Percentiles rank a stretch among this genome's conserved stretches.
phyloP scores from a whole-genome alignment of 1,284 basidiomycete species.

The Cutaneotrichosporon sp. region DNA sequence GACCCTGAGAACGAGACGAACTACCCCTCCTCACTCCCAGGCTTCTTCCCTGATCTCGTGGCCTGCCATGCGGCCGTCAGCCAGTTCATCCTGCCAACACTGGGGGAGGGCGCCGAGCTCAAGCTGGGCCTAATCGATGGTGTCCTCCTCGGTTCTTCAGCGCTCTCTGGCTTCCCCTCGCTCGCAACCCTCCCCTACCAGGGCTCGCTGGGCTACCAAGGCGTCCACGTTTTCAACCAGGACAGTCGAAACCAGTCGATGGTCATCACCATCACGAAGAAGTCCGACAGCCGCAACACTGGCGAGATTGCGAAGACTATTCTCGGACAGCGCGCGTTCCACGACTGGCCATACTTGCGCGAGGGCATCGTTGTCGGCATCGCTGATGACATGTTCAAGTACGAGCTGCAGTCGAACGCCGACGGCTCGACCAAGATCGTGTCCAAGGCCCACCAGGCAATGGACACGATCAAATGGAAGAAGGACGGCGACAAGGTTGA shows the following conservation, averaged over 20 bases:
- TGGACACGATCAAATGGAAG: constrained; percentile 70
- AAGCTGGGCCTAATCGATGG: constrained; percentile 85
- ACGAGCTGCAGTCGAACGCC: constrained; percentile 65
- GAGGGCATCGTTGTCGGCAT: constrained; percentile 86
- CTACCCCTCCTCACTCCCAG: constrained; percentile 88
- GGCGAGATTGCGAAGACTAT: constrained; percentile 73
- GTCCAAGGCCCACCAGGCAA: constrained; percentile 67
- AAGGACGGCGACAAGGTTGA: constrained; percentile 77
- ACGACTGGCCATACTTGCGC: constrained; percentile 91
- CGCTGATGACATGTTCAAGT: constrained; percentile 84
- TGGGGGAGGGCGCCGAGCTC: constrained; percentile 77
- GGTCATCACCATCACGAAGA: constrained; percentile 79
- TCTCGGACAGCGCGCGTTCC: constrained; percentile 74
- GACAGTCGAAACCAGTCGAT: constrained; percentile 91
- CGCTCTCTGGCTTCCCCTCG: constrained; percentile 94
- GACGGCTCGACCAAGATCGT: constrained; percentile 62
- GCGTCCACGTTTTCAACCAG: constrained; percentile 89
- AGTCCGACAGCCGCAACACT: constrained; percentile 64
- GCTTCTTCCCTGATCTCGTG: constrained; percentile 89
- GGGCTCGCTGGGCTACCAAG: constrained; percentile 74
- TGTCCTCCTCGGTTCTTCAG: constrained; percentile 78
- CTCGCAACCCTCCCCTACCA: constrained; percentile 83
- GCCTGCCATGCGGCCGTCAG: constrained; percentile 76
- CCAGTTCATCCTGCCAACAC: constrained; percentile 79
- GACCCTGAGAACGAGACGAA: constrained; percentile 62